Evolutionary conservation across 1,284 basidiomycete genomes (phyloP), one percentile per base, ranked within the genome.

Genomic region (Stygiomarasmius scandens): DNA sequence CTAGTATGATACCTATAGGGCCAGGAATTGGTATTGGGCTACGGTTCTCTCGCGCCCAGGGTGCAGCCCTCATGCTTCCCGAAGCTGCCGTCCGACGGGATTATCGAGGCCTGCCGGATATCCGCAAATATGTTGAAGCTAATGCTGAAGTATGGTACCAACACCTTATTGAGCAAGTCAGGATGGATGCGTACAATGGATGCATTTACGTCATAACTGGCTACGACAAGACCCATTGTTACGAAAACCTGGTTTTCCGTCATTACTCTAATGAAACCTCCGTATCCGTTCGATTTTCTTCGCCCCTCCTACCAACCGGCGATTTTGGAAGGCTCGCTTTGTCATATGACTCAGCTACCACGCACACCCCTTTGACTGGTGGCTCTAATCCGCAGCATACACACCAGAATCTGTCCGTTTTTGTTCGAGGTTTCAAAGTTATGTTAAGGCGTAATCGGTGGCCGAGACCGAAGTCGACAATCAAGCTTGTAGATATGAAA

Each of bases 31-130:
- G 38, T 12, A 16, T 41, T 9, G 38, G 16, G 16, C 4, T 41
- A 4, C 38, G 16, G 5, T 41, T 41, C 16, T 4, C 4, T 4
- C 46, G 50, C 5, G 48, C 45, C 10, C 19, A 43, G 2, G 52
- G 52, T n/a, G 52, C 52, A 1, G 34, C 44, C 11, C 47, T 58
- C 2, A 20, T 54, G 10, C 52, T 58, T 19, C 56, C 52, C 5
- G 32, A 54, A 19, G 56, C 52, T 2, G 56, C 56, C 19, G 23
- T 22, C n/a, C 56, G 52, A 19, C 24, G 48, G 11, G 34, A 47
- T 29, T 36, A 46, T n/a, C 12, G 32, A 14, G 38, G 46, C 41
- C 51, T 58, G 2, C 14, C 51, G 14, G 36, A 25, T 24, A 23
- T 54, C 14, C 34, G 36, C 14, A 16, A 54, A 38, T 54, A 48